Evolutionary conservation across 495 filamentous ascomycete species (phyloP).

Genomic region (Lophiotrema nucula): DNA sequence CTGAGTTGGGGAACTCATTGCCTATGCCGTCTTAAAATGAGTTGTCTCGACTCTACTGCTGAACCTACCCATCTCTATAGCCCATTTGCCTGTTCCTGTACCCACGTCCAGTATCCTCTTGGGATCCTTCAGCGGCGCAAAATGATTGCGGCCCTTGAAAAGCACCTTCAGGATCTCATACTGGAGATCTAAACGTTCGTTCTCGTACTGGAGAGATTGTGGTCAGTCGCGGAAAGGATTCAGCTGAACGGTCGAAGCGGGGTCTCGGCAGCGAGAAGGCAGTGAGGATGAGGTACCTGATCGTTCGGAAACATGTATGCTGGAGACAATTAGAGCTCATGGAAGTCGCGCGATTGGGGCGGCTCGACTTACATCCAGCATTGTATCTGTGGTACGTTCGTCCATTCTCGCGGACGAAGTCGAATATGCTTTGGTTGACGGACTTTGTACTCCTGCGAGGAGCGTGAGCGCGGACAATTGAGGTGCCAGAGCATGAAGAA

Average conservation of each 20-base stretch:
- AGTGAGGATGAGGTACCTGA: slow-evolving; percentile 25
- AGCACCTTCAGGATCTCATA: slow-evolving; percentile 39
- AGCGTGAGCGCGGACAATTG: slow-evolving; percentile 18
- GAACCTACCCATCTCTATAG: slow-evolving; percentile 40
- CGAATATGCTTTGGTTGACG: slow-evolving; percentile 38
- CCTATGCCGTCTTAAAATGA: slow-evolving; percentile 17
- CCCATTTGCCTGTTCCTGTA: slow-evolving; percentile 40
- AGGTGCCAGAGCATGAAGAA: slow-evolving; percentile 8
- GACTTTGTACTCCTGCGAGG: slow-evolving; percentile 37
- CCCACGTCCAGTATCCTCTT: slow-evolving; percentile 38
- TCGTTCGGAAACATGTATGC: slow-evolving; percentile 40
- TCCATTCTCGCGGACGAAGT: slow-evolving; percentile 39
- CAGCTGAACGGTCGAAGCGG: background rate
- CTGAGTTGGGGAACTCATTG: slow-evolving; percentile 23
- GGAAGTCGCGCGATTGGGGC: background rate
- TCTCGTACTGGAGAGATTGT: slow-evolving; percentile 28
- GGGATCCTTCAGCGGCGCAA: slow-evolving; percentile 35
- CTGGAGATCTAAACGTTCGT: slow-evolving; percentile 36
- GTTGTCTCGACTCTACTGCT: background rate
- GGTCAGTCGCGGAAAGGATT: slow-evolving; percentile 22
- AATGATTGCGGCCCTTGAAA: slow-evolving; percentile 33
- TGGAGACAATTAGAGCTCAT: slow-evolving; percentile 23
- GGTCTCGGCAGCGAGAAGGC: background rate
- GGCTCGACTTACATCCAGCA: slow-evolving; percentile 29
- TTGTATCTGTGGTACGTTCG: slow-evolving; percentile 37